Evolutionary conservation across 495 filamentous ascomycete genomes (phyloP).

Genomic region (Penicillium diatomitis): DNA sequence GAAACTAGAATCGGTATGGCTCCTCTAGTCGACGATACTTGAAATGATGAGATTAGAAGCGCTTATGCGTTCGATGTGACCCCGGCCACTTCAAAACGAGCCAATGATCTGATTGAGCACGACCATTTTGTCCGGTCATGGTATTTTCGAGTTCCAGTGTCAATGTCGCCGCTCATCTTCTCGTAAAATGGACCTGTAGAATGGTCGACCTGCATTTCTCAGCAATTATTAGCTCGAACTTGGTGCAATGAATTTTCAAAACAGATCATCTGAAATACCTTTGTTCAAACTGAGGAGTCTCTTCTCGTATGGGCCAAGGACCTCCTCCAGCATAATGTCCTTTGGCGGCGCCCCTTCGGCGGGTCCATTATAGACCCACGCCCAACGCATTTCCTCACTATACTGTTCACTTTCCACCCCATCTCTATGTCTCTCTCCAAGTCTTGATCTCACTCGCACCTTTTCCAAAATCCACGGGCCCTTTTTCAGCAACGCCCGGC

Average conservation of each 20-base stretch:
- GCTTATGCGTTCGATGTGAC: too few relatives aligned
- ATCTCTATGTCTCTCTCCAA: constrained; percentile 1
- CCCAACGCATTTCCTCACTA: constrained; percentile 28
- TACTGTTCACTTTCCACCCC: constrained; percentile 15
- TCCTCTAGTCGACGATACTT: neutral
- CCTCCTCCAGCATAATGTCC: constrained; percentile 38
- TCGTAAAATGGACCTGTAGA: neutral
- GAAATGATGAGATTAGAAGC: too few relatives aligned
- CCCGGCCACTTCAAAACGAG: too few relatives aligned
- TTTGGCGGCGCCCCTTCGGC: constrained; percentile 24
- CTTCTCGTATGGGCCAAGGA: constrained; percentile 40
- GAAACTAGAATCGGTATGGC: neutral
- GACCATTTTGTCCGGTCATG: too few relatives aligned
- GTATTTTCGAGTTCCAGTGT: too few relatives aligned
- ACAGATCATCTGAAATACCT: constrained; percentile 13
- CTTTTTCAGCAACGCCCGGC: constrained; percentile 34
- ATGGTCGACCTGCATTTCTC: neutral
- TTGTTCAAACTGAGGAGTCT: constrained; percentile 33
- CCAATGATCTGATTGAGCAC: too few relatives aligned
- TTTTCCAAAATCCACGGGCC: constrained; percentile 25
- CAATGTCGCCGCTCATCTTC: neutral
- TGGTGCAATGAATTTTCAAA: neutral
- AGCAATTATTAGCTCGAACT: neutral
- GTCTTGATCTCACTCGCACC: neutral
- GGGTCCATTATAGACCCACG: constrained; percentile 42